Evolutionary conservation across 1,284 basidiomycete species (phyloP), one percentile per base, ranked within the genome.

Genomic region (Pascua sp.): DNA sequence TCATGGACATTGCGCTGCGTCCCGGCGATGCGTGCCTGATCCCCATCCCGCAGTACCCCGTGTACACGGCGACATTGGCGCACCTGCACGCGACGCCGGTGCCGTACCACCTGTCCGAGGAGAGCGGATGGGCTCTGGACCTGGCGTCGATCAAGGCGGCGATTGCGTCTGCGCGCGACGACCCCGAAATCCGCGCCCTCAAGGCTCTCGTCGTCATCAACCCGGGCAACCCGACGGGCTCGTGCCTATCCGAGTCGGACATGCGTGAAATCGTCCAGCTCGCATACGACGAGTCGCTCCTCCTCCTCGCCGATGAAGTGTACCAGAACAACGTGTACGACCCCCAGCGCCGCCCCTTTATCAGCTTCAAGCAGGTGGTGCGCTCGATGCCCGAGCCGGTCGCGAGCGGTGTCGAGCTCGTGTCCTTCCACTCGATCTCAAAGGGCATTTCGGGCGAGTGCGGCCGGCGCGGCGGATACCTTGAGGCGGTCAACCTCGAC

Each of bases 21-120:
- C 51, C 56, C 24, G 68, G 68, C 15, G 62, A 64, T 53, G 62
- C 45, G 15, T 53, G 49, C 10, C 56, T 61, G 32, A 96, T 97
- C 67, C 93, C 93, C 32, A 96, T 97, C 60, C 93, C 93, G 1
- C 94, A 97, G 79, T 97, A 97, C 74, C 93, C 93, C 0, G 82
- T 97, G 12, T 95, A 96, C 78, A 93, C 91, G 39, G 93, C 93
- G 16, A 86, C 91, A 0, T 85, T 97, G 45, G 88, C 92, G 0
- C 86, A 92, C 66, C 85, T 84, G 76, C 81, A 83, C 47, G 91
- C 92, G 9, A 79, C 83, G 8, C 79, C 90, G 0, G 80, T 96
- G 45, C 87, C 88, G 1, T 97, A 97, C 78, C 84, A 88, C 73
- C 85, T 97, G 41, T 86, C 92, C 60, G 90, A 93, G 71, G 70